Evolutionary conservation across 2,329 filamentous ascomycete genomes (phyloP).

Genomic region (Fonsecaea erecta): DNA sequence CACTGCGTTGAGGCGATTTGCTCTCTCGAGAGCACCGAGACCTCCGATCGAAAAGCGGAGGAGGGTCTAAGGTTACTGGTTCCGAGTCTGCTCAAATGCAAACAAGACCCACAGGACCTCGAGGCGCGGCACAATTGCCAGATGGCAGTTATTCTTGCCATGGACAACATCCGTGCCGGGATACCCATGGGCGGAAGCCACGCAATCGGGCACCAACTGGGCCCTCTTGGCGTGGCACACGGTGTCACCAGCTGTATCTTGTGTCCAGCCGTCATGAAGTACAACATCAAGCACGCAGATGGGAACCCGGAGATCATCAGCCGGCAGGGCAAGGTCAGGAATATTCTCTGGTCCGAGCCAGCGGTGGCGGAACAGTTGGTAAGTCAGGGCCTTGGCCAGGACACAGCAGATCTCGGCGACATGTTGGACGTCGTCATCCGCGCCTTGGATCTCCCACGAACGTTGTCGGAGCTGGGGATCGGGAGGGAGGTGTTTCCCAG

Average conservation of each 20-base stretch:
- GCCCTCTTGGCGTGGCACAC: conserved; percentile 61
- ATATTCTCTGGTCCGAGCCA: conserved; percentile 34
- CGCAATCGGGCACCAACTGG: conserved; percentile 58
- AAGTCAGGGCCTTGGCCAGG: conserved; percentile 34
- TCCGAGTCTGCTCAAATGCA: conserved; percentile 49
- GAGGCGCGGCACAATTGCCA: conserved; percentile 51
- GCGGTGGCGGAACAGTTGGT: conserved; percentile 21
- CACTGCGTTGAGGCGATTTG: conserved; percentile 62
- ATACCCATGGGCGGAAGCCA: conserved; percentile 52
- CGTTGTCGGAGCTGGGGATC: conserved; percentile 41
- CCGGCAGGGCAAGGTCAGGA: conserved; percentile 50
- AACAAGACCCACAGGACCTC: conserved; percentile 43
- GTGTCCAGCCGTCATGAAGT: conserved; percentile 60
- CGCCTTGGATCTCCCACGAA: conserved; percentile 58
- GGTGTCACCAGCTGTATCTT: conserved; percentile 64
- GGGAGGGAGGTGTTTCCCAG: conserved; percentile 21
- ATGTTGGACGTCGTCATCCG: conserved; percentile 57
- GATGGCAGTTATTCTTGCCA: conserved; percentile 51
- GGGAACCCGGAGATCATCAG: conserved; percentile 35
- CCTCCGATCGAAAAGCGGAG: conserved; percentile 44
- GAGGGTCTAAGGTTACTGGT: conserved; percentile 50
- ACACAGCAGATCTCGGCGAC: conserved; percentile 55
- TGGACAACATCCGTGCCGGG: conserved; percentile 21
- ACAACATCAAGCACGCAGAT: conserved; percentile 52
- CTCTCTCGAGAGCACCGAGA: conserved; percentile 43